phyloP scores from a whole-genome alignment of 2,329 filamentous ascomycete species.

The Daldinia eschscholtzii region DNA sequence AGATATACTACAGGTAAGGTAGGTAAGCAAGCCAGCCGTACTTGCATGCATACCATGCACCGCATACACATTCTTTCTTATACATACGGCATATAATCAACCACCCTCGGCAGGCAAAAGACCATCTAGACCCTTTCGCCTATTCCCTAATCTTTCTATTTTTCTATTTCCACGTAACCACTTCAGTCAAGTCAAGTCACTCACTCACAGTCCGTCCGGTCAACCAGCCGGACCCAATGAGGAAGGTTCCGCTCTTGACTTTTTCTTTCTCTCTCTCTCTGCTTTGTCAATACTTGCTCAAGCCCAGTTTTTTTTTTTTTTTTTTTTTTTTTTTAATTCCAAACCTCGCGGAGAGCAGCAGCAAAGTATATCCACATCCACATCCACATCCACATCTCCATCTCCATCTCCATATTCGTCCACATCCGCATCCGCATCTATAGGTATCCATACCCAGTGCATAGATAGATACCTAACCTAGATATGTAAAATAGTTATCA shows the following conservation, averaged over 20 bases:
- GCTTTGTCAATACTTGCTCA: slow-evolving; percentile 12
- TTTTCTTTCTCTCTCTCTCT: too few relatives aligned
- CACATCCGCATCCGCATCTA: neutral
- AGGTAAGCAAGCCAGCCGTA: neutral
- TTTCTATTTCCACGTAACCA: too few relatives aligned
- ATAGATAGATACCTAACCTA: slow-evolving; percentile 8
- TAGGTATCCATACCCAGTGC: neutral
- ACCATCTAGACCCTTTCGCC: neutral
- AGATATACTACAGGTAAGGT: neutral
- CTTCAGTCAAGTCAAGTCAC: too few relatives aligned
- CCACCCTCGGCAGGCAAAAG: neutral
- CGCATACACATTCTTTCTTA: neutral
- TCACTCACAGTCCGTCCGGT: too few relatives aligned
- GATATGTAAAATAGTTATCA: slow-evolving; percentile 1
- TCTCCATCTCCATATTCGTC: too few relatives aligned
- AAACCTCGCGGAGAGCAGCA: neutral
- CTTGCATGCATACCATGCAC: neutral
- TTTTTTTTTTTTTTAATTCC: too few relatives aligned
- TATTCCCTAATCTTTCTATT: neutral
- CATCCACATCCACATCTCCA: neutral
- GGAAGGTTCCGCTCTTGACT: neutral
- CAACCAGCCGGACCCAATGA: neutral
- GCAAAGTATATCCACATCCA: neutral
- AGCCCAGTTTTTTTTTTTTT: neutral
- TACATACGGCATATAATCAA: neutral